Evolutionary conservation across 148 eudicot genomes (phyloP).

Genomic region (Rhododendron molle): DNA sequence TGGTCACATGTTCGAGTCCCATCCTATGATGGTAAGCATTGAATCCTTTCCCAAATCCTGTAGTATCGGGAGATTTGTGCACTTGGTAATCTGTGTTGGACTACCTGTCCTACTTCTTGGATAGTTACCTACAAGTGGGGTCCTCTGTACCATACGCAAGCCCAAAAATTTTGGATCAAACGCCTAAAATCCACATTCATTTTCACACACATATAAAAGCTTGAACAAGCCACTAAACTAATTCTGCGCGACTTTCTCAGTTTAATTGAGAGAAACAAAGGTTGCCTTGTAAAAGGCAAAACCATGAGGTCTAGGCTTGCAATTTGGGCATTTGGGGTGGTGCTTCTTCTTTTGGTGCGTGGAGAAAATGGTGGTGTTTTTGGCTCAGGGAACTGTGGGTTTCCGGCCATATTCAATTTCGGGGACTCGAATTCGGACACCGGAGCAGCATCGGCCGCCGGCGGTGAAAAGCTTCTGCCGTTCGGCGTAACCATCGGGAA

Average conservation of each 20-base stretch:
- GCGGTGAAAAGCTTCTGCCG: neutral
- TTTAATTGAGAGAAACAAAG: neutral
- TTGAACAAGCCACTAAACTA: neutral
- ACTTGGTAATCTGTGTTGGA: neutral
- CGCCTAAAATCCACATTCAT: neutral
- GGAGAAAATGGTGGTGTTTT: neutral
- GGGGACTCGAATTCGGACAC: neutral
- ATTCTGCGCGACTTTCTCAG: neutral
- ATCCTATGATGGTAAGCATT: no score
- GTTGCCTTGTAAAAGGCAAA: neutral
- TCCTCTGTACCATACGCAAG: neutral
- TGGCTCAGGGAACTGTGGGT: neutral
- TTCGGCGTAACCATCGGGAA: neutral
- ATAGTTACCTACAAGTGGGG: neutral
- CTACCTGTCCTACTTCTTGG: no score
- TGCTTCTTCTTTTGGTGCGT: neutral
- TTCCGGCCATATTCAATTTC: neutral
- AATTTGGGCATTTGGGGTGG: neutral
- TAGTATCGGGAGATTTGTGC: neutral
- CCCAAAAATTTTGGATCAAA: neutral
- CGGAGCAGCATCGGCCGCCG: neutral
- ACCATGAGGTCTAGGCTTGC: neutral
- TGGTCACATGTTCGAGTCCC: no score
- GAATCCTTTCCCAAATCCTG: no score
- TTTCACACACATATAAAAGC: neutral